Evolutionary conservation across 2,329 filamentous ascomycete genomes (phyloP), one percentile per base, ranked within the genome.

Genomic region (Emergomyces pasteurianus): DNA sequence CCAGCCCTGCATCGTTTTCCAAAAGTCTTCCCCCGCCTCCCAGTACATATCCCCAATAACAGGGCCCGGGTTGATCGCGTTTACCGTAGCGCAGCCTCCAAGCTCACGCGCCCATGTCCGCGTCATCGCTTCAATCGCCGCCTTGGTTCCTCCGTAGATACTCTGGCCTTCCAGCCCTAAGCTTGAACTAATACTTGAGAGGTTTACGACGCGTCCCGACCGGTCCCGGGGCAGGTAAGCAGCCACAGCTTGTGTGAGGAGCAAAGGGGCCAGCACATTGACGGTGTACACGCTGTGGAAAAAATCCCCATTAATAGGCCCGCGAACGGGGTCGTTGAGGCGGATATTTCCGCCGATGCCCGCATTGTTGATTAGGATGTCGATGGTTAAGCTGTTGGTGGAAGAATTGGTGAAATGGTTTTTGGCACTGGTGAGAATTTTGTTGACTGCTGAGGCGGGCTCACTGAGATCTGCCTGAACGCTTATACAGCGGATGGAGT

Each of bases 351-450:
- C 72, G 9, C 80, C 76, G 0, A 85, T 78, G 28, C 89, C 91
- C 36, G 91, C 90, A 73, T 95, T 95, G 81, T 95, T 95, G 78
- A 95, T 78, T 59, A 95, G 78, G 63, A 95, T 89, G 75, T 95
- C 89, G 69, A 95, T 81, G 68, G 86, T 83, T 71, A 90, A 83
- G 60, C 78, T 77, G 62, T 74, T 70, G 57, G 40, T 50, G 23
- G 38, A 31, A 26, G 36, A 68, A 61, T 65, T 60, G 21, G 80
- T 71, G 74, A 88, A 86, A 69, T 84, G 78, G 65, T 83, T 78
- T 66, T 83, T 80, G 5, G 84, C 80, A 0, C 80, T 79, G 28
- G 77, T 74, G 65, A 91, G 73, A 58, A 90, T 79, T 49, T 81
- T 65, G 0, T 66, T 75, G 6, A 79, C 76, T 1, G 86, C 84